Base-by-base conservation (phyloP, 495 filamentous ascomycete species). In the Pseudotulostoma volvatum region DNA sequence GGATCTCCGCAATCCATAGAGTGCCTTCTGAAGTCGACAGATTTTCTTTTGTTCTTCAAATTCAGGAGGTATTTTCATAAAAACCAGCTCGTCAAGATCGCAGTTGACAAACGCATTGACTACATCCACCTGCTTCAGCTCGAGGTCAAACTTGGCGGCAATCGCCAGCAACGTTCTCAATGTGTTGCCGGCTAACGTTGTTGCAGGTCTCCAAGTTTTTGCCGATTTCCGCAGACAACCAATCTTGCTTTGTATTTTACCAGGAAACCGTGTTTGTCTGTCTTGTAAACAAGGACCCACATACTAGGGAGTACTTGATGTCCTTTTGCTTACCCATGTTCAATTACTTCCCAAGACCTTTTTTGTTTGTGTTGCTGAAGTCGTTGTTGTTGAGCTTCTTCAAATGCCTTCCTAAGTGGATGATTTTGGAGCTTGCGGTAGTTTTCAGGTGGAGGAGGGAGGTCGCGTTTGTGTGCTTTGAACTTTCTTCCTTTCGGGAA, bases 191-290 rank as follows among this genome's bases (percentile, higher is more conserved):
- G 52, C 48, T 5, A 53, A 33, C 9, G 50, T 53, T 13, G 42
- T 39, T 3, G 50, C 42, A 39, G 19, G 25, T 37, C 15, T 11
- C 25, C 17, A 19, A 33, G 28, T 9, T 38, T 49, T 33, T 56
- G 39, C 7, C 50, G 41, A 38, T 58, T 47, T 25, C 53, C 48
- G 39, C 46, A 36, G 2, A 54, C 51, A 21, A 40, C 50, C 4
- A 58, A 33, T n/a, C 54, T 5, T 28, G 54, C 50, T 36, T 58
- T 58, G 18, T 38, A 47, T 39, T 54, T 56, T 13, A 30, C 25
- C 4, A 56, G 40, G 17, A 35, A 44, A n/a, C 48, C 33, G 16
- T 53, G 30, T 1, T 39, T 15, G 21, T 52, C 46, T 23, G 44
- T 46, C 33, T 54, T 51, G 28, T 49, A 51, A 18, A 34, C 31